A percentile compares a stretch with the other conserved stretches of the same genome.
These are phyloP conservation scores for Tulasnella sp. DNA, from an alignment of 768 basidiomycete species.

Conservation along the genomic window DNA sequence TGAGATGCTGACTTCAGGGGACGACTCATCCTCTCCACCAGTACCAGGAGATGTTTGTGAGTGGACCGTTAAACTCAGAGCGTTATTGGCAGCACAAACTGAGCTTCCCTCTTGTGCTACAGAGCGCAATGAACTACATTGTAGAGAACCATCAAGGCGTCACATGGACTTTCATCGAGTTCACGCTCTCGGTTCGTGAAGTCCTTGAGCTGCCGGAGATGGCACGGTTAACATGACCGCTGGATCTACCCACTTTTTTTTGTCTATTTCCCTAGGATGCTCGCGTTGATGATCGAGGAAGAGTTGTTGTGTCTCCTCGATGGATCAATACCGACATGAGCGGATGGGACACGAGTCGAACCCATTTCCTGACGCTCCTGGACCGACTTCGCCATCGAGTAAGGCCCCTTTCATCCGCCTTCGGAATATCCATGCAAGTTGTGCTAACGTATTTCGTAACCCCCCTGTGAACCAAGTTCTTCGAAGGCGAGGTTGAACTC, in stretches of 20 bases:
- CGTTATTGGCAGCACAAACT: background rate
- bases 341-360: background rate
- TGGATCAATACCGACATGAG: background rate
- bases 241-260: background rate
- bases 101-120: background rate
- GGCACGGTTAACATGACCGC: background rate
- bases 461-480: background rate
- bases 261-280: background rate
- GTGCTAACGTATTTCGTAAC: background rate
- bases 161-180: background rate
- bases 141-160: background rate
- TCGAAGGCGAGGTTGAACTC: background rate
- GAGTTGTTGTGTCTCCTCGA: background rate
- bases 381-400: background rate
- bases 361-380: background rate
- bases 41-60: background rate
- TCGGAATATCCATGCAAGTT: background rate
- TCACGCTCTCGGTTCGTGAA: background rate
- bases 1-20: background rate
- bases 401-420: background rate
- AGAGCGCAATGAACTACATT: background rate
- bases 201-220: background rate
- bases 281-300: conserved; percentile 1
- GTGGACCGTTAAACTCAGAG: background rate
- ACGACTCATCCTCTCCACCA: background rate